Evolutionary conservation across 176 grass and related monocot species (phyloP).

Genomic region (Aegilops tauschii): DNA sequence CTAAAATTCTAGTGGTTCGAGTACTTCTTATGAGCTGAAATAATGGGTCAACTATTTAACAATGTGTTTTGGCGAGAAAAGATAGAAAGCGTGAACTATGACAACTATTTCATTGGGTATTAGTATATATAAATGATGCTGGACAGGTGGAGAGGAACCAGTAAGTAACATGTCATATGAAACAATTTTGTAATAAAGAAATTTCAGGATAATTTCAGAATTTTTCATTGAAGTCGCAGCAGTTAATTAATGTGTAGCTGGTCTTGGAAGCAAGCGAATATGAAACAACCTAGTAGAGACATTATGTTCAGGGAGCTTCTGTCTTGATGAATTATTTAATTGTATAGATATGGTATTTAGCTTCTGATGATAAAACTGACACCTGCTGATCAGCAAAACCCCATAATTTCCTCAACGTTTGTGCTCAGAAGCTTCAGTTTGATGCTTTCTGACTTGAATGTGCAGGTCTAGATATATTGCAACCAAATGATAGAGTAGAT

Average conservation of each 20-base stretch:
- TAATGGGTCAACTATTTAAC: neutral
- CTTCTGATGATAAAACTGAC: constrained; percentile 11
- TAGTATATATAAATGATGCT: neutral
- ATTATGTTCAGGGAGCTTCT: constrained; percentile 12
- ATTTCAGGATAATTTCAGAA: neutral
- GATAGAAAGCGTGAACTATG: neutral
- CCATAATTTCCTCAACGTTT: neutral
- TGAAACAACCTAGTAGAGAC: neutral
- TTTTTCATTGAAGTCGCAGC: neutral
- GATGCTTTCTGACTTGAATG: neutral
- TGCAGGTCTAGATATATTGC: neutral
- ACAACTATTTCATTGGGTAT: neutral
- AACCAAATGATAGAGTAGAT: neutral
- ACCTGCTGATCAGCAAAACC: neutral
- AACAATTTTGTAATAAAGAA: neutral
- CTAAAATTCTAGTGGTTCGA: neutral
- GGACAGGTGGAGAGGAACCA: neutral
- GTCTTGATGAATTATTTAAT: neutral
- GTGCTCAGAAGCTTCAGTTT: neutral
- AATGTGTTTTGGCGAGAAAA: neutral
- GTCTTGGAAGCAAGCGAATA: neutral
- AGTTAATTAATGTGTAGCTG: neutral
- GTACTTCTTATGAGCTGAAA: neutral
- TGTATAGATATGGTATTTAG: neutral
- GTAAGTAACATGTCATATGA: neutral